Evolutionary conservation across 1,284 basidiomycete species (phyloP).

Genomic region (Ustilago trichophora): DNA sequence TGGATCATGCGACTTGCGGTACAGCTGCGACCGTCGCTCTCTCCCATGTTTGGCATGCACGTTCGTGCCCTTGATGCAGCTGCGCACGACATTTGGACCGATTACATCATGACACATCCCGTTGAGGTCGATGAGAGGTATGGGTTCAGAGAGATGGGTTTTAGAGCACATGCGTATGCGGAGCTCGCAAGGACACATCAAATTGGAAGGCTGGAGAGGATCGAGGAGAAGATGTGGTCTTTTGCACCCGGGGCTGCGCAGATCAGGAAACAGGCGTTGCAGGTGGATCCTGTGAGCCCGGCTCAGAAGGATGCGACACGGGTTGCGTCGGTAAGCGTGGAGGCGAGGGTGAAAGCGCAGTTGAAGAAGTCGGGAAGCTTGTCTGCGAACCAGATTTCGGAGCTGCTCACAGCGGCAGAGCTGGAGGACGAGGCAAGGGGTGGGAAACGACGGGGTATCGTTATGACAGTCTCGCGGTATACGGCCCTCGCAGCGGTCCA

Average conservation of each 20-base stretch:
- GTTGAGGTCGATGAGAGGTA: conserved; percentile 41
- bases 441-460: conserved; percentile 29
- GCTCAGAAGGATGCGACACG: not conserved
- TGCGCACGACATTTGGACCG: conserved; percentile 36
- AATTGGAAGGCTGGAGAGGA: conserved; percentile 21
- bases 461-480: conserved; percentile 28
- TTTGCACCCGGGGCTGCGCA: conserved; percentile 26
- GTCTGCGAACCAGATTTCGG: conserved; percentile 4
- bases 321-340: not conserved
- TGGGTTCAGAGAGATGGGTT: conserved; percentile 42
- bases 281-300: not conserved
- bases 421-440: conserved; percentile 14
- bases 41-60: conserved; percentile 24
- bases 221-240: conserved; percentile 31
- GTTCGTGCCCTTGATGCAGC: conserved; percentile 26
- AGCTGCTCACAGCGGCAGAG: conserved; percentile 11
- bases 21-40: conserved; percentile 23
- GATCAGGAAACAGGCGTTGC: conserved; percentile 24
- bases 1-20: conserved; percentile 20
- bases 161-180: conserved; percentile 35
- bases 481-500: conserved; percentile 25
- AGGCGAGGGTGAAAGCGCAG: conserved; percentile 12
- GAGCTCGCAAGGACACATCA: conserved; percentile 27
- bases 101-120: conserved; percentile 34
- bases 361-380: conserved; percentile 15